These are phyloP conservation scores for Solanum stenotomum DNA, from an alignment of 257 asterid genomes.

Conservation along the genomic window DNA sequence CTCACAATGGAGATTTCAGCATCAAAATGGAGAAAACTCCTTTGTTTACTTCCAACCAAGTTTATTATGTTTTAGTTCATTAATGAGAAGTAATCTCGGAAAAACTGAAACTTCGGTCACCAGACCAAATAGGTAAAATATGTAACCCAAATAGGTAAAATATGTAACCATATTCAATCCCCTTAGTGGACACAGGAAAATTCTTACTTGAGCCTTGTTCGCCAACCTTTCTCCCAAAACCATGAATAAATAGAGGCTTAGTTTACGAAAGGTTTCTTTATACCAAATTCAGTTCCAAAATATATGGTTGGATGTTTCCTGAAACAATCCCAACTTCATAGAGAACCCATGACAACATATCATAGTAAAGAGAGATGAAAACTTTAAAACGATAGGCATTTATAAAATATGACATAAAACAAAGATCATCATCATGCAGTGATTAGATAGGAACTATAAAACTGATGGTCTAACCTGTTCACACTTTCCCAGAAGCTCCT, in stretches of 20 bases:
- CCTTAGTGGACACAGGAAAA: background rate
- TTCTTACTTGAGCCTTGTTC: background rate
- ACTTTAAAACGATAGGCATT: background rate
- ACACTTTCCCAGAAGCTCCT: slow-evolving; percentile 83
- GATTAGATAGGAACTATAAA: background rate
- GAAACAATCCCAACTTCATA: background rate
- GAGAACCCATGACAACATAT: background rate
- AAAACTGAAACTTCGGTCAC: background rate
- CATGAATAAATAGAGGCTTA: background rate
- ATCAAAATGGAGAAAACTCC: background rate
- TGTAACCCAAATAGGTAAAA: no score
- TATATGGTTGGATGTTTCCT: background rate
- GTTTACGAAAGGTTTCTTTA: background rate
- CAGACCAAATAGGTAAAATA: background rate
- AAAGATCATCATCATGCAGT: background rate
- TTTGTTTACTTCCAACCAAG: background rate
- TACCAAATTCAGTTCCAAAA: background rate
- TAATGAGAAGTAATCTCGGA: background rate
- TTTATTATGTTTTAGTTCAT: background rate
- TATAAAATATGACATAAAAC: background rate
- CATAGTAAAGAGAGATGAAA: background rate
- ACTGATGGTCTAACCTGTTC: slow-evolving; percentile 62
- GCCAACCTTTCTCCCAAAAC: background rate
- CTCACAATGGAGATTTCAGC: background rate
- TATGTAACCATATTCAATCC: background rate